Evolutionary conservation across 2,329 filamentous ascomycete species (phyloP), one percentile per base, ranked within the genome.

Genomic region (Scleromitrula shiraiana): DNA sequence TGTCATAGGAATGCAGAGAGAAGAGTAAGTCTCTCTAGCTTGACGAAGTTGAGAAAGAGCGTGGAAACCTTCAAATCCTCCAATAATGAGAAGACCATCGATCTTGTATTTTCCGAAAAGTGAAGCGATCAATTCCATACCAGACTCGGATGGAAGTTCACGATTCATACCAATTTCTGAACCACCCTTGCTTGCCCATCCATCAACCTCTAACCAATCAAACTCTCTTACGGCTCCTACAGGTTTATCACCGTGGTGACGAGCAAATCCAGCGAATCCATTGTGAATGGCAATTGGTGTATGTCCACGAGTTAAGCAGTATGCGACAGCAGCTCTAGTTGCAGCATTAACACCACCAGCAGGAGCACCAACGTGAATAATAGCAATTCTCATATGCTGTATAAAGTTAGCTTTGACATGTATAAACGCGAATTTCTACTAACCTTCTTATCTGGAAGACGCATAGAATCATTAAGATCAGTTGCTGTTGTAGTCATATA

Each of bases 291-390:
- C 91, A 60, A 97, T 67, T 4, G 93, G 87, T 44, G 88, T 88
- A 66, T 98, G 93, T n/a, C 93, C 93, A 50, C 89, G 81, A 37
- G 86, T 85, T 50, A 95, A 68, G 65, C 90, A 97, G 72, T 96
- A 96, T 26, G 89, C 88, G 15, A 96, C 90, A 12, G 88, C 91
- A 24, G 88, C 91, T 57, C 93, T 82, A 17, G 94, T 93, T 35
- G 93, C 93, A 23, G 91, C 90, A 68, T 98, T 98, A 87, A 98
- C 97, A 60, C 93, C 93, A 67, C 93, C 93, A 24, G 93, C 93
- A 7, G 93, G 93, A 10, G 93, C 93, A 61, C 93, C 93, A 20
- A 97, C 90, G 61, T 97, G 94, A 68, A 98, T 88, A 62, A 98
- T 95, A 41, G 88, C 93, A 61, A 98, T 87, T 56, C 82, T 83